phyloP scores from a whole-genome alignment of 1,284 basidiomycete genomes.

The Boletus smithii region DNA sequence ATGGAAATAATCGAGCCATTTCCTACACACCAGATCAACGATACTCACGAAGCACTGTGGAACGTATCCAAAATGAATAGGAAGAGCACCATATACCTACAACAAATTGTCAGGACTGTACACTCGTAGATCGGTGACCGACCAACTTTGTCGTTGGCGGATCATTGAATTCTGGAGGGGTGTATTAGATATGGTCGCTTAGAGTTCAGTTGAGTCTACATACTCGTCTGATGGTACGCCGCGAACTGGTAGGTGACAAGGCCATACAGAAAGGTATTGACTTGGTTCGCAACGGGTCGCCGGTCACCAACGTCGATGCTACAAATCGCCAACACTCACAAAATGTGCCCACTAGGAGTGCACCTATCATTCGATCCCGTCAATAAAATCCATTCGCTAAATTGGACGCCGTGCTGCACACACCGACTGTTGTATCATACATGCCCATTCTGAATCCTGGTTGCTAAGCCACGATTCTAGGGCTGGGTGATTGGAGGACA shows the following conservation, averaged over 20 bases:
- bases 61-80: constrained; percentile 44
- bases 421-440: constrained; percentile 21
- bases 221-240: constrained; percentile 41
- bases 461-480: background rate
- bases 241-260: constrained; percentile 49
- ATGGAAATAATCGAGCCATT: background rate
- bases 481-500: background rate
- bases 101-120: background rate
- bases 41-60: constrained; percentile 35
- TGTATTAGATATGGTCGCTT: background rate
- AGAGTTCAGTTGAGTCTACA: constrained; percentile 15
- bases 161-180: constrained; percentile 43
- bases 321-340: constrained; percentile 25
- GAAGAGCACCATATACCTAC: constrained; percentile 37
- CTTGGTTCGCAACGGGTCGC: constrained; percentile 23
- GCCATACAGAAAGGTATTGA: constrained; percentile 52
- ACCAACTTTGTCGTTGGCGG: constrained; percentile 24
- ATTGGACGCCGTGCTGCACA: background rate
- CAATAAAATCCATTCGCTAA: background rate
- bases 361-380: constrained; percentile 26
- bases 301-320: background rate
- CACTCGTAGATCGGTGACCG: too few relatives aligned
- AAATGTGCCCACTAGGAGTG: constrained; percentile 40
- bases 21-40: background rate
- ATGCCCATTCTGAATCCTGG: constrained; percentile 9